Base-by-base conservation (phyloP, 306 rosid genomes). In the Leucaena leucocephala region DNA sequence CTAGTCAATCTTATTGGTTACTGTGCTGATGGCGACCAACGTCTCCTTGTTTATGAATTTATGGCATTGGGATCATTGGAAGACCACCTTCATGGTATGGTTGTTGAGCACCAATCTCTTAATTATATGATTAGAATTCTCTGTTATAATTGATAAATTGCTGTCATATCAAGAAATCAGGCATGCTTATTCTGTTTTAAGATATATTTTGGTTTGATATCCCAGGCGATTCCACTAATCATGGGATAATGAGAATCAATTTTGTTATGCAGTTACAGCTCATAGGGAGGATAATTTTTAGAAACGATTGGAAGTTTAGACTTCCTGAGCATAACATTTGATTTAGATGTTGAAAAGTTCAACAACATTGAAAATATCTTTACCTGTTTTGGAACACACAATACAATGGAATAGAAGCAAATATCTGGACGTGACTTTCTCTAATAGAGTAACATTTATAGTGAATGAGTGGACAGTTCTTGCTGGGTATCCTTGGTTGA, bases 21-120 rank as follows among this genome's bases (percentile, higher is more conserved):
- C 58, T 93, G 98, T 85, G 98, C 97, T 22, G 98, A 93, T 83
- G 98, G 98, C 44, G 98, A 93, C 72, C 98, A 93, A 70, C 92
- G 98, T 77, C 98, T 93, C 75, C 98, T 93, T 80, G 98, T 93
- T 71, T 93, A 93, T 87, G 97, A 91, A 67, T 91, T 86, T 86
- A 91, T 93, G 98, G 92, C 95, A 48, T 65, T 90, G 82, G 94
- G 94, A 8, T 72, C 76, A 71, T 85, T 93, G 83, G 98, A 93
- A 83, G 98, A 93, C 75, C 97, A 93, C 82, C 97, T 93, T 85
- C 97, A 88, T 64, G 94, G 97, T 93, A 89, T 81, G 46, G 22
- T 68, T 69, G 50, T 64, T 35, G 59, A 77, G 58, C 68, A 45
- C 77, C 21, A 43, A 38, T 38, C 57, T 65, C 59, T 49, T 48